Conservation (phyloP, 331 rosid genomes). For the Saraca asoca region DNA sequence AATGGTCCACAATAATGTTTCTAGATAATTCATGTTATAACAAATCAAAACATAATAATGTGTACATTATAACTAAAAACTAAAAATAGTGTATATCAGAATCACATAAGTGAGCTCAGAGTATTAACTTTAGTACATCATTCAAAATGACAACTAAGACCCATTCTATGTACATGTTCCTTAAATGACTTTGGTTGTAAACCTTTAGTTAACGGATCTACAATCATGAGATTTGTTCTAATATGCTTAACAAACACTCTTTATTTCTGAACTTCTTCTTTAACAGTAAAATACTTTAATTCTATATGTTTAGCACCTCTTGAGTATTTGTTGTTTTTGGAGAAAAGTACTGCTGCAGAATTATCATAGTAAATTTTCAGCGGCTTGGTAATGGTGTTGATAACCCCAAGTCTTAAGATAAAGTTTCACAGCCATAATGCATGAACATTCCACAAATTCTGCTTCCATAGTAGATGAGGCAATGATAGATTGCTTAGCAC, state of each 20-base stretch:
- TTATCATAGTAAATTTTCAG: slow-evolving; percentile 1
- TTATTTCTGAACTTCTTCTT: background rate
- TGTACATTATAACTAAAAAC: too few species aligned
- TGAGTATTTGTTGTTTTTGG: background rate
- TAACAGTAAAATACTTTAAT: background rate
- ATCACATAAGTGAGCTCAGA: too few species aligned
- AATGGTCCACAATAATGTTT: too few species aligned
- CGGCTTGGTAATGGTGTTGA: background rate
- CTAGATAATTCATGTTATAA: too few species aligned
- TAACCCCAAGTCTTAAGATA: too few species aligned
- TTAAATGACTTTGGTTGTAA: too few species aligned
- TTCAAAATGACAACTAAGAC: background rate
- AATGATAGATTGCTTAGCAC: background rate
- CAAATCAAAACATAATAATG: too few species aligned
- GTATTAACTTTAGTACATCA: background rate
- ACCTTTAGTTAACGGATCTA: background rate
- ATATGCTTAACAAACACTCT: background rate
- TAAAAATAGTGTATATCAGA: too few species aligned
- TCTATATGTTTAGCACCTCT: background rate
- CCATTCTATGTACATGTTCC: background rate
- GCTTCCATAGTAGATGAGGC: background rate
- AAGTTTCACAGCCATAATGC: too few species aligned
- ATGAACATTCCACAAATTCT: background rate
- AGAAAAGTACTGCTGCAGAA: background rate
- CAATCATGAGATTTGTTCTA: background rate